Conservation (phyloP, 495 filamentous ascomycete species). For the Aspergillus bertholletiae region DNA sequence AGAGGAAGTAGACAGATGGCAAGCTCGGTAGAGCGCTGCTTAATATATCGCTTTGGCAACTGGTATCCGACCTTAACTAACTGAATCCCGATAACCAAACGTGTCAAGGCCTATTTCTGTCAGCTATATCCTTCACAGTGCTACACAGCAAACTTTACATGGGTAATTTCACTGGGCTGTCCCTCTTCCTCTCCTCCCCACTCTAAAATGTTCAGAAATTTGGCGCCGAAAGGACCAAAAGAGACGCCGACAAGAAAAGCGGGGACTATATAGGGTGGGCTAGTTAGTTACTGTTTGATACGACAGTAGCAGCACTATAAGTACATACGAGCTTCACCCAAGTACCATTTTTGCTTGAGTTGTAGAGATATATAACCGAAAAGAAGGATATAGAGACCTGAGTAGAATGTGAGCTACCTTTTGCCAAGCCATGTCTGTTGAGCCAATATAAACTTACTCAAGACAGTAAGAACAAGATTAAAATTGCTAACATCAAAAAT, state of each 20-base stretch:
- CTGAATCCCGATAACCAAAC: constrained; percentile 54
- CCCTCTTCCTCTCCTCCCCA: constrained; percentile 38
- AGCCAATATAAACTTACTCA: constrained; percentile 29
- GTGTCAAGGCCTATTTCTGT: constrained; percentile 34
- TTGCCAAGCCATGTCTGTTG: not conserved
- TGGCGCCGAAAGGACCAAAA: constrained; percentile 47
- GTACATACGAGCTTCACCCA: constrained; percentile 53
- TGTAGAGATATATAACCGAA: constrained; percentile 50
- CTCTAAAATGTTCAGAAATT: constrained; percentile 40
- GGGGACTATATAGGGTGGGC: constrained; percentile 44
- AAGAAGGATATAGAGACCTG: constrained; percentile 32
- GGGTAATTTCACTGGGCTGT: constrained; percentile 42
- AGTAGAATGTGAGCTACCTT: not conserved
- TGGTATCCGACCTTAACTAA: constrained; percentile 37
- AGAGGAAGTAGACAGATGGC: constrained; percentile 37
- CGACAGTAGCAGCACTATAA: not conserved
- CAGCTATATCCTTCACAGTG: not conserved
- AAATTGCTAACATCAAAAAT: constrained; percentile 50
- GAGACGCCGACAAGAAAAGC: constrained; percentile 45
- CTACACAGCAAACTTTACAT: constrained; percentile 18
- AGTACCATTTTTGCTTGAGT: constrained; percentile 52
- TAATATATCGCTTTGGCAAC: constrained; percentile 32
- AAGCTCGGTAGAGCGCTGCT: constrained; percentile 23
- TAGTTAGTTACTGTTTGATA: constrained; percentile 3
- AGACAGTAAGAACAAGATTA: constrained; percentile 45